Evolutionary conservation across 2,329 filamentous ascomycete genomes (phyloP).

Genomic region (Microsporum ferrugineum): DNA sequence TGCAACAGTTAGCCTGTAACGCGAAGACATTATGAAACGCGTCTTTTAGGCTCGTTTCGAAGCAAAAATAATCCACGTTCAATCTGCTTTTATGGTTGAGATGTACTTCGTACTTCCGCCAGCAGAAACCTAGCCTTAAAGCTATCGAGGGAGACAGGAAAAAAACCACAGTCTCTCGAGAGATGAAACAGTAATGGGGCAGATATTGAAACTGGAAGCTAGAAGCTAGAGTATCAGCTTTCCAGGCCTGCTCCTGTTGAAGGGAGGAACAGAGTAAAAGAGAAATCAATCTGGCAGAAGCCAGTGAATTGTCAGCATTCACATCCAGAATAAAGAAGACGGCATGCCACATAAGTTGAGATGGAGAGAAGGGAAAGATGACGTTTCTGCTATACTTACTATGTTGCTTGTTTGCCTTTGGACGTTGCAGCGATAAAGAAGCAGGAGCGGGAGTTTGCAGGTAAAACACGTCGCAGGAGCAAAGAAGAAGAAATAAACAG

Average conservation of each 20-base stretch:
- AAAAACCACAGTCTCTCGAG: background rate
- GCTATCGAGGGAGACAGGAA: background rate
- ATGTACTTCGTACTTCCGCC: too few species aligned
- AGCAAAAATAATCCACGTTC: background rate
- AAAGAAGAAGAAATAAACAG: background rate
- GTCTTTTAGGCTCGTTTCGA: background rate
- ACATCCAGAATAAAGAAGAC: background rate
- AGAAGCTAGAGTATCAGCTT: background rate
- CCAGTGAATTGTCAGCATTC: background rate
- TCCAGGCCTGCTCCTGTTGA: background rate
- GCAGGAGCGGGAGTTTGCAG: background rate
- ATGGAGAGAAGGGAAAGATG: background rate
- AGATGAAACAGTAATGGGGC: background rate
- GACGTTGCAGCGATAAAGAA: conserved; percentile 1
- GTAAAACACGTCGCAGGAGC: background rate
- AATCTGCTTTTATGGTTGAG: background rate
- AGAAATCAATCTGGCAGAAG: background rate
- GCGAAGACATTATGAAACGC: conserved; percentile 9
- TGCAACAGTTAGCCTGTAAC: conserved; percentile 20
- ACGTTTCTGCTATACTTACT: background rate
- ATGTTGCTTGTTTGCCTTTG: background rate
- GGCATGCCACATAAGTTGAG: background rate
- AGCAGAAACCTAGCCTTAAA: background rate
- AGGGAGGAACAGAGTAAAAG: background rate
- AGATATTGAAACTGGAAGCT: background rate